Conservation (phyloP, 495 filamentous ascomycete species). For the Chaetomium cochliodes region DNA sequence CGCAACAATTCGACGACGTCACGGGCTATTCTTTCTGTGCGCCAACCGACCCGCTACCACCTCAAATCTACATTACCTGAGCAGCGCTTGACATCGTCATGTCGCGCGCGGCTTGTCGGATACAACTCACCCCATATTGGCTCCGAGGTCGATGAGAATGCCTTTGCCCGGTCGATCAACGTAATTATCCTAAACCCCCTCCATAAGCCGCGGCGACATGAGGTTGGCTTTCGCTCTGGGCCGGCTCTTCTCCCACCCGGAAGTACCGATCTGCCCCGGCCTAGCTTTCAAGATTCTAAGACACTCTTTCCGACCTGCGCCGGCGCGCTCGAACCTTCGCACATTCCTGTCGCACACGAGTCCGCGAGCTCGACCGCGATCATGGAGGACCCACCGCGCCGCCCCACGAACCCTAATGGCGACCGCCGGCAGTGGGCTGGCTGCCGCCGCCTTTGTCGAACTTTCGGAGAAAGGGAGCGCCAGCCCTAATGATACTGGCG, state of each 20-base stretch:
- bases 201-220: constrained; percentile 31
- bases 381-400: constrained; percentile 24
- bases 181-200: constrained; percentile 6
- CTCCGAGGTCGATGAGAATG: constrained; percentile 24
- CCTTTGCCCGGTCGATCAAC: constrained; percentile 1
- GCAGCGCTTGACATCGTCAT: constrained; percentile 10
- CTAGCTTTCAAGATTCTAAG: background rate
- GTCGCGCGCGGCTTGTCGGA: constrained; percentile 10
- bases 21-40: constrained; percentile 7
- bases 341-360: constrained; percentile 10
- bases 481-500: constrained; percentile 64
- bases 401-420: constrained; percentile 22
- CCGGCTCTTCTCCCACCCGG: constrained; percentile 31
- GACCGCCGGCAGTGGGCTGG: constrained; percentile 51
- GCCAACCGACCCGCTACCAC: constrained; percentile 5
- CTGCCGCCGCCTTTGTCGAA: constrained; percentile 63
- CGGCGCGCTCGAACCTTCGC: background rate
- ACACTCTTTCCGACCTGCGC: background rate
- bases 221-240: constrained; percentile 31
- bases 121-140: background rate
- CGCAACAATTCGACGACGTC: constrained; percentile 19
- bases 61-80: background rate
- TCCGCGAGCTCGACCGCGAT: constrained; percentile 12
- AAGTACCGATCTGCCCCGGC: constrained; percentile 16
- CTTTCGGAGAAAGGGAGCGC: constrained; percentile 64